A percentile compares a stretch with the other conserved stretches of the same genome.
These are phyloP conservation scores for Solanum appendiculatum DNA, from an alignment of 257 asterid species.

Conservation along the genomic window DNA sequence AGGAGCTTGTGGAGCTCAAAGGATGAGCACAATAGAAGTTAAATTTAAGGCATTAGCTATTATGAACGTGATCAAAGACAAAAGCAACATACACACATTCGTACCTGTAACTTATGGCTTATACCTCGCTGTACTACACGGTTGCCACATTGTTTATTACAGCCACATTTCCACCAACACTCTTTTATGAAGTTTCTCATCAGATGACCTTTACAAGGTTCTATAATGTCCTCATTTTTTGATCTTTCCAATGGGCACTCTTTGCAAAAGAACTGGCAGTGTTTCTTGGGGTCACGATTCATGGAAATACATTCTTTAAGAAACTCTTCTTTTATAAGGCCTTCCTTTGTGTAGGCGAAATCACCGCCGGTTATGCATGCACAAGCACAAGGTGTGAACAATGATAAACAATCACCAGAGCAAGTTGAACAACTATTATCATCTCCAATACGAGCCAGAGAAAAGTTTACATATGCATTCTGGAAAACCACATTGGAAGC, in stretches of 20 bases:
- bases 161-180: slow-evolving; percentile 97
- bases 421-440: slow-evolving; percentile 54
- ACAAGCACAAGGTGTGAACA: slow-evolving; percentile 65
- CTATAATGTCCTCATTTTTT: slow-evolving; percentile 37
- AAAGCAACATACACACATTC: neutral
- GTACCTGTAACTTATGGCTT: slow-evolving; percentile 64
- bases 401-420: slow-evolving; percentile 63
- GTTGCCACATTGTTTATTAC: slow-evolving; percentile 75
- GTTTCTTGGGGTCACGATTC: slow-evolving; percentile 66
- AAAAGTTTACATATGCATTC: slow-evolving; percentile 51
- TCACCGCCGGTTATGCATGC: slow-evolving; percentile 67
- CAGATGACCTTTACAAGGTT: slow-evolving; percentile 91
- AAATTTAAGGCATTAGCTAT: neutral
- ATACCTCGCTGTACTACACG: slow-evolving; percentile 97
- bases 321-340: slow-evolving; percentile 66
- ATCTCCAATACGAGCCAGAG: slow-evolving; percentile 71
- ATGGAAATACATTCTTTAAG: slow-evolving; percentile 67
- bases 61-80: neutral
- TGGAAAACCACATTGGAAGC: slow-evolving; percentile 62
- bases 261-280: slow-evolving; percentile 53
- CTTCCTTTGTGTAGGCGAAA: slow-evolving; percentile 76
- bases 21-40: neutral
- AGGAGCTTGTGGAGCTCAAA: neutral
- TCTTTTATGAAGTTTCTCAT: slow-evolving; percentile 76
- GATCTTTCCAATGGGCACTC: slow-evolving; percentile 86